phyloP scores from a whole-genome alignment of 257 asterid species.

The Euphrasia confusa region DNA sequence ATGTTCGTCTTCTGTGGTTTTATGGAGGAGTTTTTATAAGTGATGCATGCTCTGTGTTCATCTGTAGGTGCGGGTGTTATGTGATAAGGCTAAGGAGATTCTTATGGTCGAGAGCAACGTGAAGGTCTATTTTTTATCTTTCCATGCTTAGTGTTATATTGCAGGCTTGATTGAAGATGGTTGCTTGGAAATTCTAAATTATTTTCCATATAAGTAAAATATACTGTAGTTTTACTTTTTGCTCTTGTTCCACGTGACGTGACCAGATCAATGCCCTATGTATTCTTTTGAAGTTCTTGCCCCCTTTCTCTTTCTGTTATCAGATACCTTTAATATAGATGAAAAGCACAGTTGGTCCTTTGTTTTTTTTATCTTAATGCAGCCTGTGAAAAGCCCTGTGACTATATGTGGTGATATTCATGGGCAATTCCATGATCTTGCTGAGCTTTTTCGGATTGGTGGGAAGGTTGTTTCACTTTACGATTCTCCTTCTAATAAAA shows the following conservation, averaged over 20 bases:
- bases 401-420: slow-evolving; percentile 66
- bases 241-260: slow-evolving; percentile 6
- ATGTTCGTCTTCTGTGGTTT: neutral
- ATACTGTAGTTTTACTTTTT: neutral
- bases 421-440: slow-evolving; percentile 7
- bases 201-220: neutral
- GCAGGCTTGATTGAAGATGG: neutral
- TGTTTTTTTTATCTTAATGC: slow-evolving; percentile 28
- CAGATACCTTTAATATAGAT: slow-evolving; percentile 8
- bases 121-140: slow-evolving; percentile 30
- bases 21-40: slow-evolving; percentile 5
- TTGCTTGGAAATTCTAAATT: slow-evolving; percentile 6
- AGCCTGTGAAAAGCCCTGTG: slow-evolving; percentile 50
- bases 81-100: slow-evolving; percentile 61
- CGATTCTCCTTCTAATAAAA: neutral
- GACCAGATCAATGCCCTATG: neutral
- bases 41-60: slow-evolving; percentile 12
- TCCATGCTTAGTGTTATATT: slow-evolving; percentile 6
- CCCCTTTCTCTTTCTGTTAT: neutral
- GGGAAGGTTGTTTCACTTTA: slow-evolving; percentile 2
- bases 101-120: slow-evolving; percentile 59
- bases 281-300: neutral
- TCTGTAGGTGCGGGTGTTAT: slow-evolving; percentile 47
- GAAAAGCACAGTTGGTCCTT: slow-evolving; percentile 4
- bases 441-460: neutral